Conservation (phyloP, 202 grass and related monocot species). For the Tripidium arundinaceum region DNA sequence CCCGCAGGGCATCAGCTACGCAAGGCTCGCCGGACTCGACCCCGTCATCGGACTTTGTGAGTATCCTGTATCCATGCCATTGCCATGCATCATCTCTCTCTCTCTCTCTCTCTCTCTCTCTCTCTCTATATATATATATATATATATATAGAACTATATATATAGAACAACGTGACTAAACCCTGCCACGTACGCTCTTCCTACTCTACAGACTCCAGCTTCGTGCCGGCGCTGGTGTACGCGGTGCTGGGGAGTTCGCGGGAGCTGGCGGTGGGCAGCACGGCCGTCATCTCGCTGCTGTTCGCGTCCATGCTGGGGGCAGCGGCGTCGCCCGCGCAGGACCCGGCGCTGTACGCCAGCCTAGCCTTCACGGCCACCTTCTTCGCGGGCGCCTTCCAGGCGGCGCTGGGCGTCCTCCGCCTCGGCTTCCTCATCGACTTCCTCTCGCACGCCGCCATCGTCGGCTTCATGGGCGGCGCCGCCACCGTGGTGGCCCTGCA, state of each 20-base stretch:
- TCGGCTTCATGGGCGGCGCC: conserved; percentile 71
- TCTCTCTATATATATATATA: too few relatives aligned
- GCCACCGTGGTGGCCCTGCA: conserved; percentile 51
- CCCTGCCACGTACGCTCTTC: too few relatives aligned
- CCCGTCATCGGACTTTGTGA: conserved; percentile 67
- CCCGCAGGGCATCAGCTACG: conserved; percentile 81
- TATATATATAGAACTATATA: too few relatives aligned
- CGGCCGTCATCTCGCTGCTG: conserved; percentile 51
- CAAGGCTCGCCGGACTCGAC: conserved; percentile 64
- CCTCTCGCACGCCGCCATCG: too few relatives aligned
- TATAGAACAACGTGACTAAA: not conserved
- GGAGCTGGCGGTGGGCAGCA: conserved; percentile 55
- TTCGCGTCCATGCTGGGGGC: conserved; percentile 47
- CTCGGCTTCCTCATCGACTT: conserved; percentile 66
- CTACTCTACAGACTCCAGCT: conserved; percentile 59
- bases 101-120: too few relatives aligned
- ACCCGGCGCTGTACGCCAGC: conserved; percentile 42
- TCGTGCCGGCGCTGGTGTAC: too few relatives aligned
- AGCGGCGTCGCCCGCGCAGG: conserved; percentile 28
- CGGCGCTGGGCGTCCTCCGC: conserved; percentile 52
- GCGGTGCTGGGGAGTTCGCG: too few relatives aligned
- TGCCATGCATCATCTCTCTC: not conserved
- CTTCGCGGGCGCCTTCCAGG: conserved; percentile 69
- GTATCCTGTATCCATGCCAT: not conserved
- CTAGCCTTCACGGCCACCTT: conserved; percentile 74